Percentiles rank a stretch among this genome's conserved stretches.
Evolutionary conservation across 768 basidiomycete species (phyloP).

Genomic region (Suillus placidus): DNA sequence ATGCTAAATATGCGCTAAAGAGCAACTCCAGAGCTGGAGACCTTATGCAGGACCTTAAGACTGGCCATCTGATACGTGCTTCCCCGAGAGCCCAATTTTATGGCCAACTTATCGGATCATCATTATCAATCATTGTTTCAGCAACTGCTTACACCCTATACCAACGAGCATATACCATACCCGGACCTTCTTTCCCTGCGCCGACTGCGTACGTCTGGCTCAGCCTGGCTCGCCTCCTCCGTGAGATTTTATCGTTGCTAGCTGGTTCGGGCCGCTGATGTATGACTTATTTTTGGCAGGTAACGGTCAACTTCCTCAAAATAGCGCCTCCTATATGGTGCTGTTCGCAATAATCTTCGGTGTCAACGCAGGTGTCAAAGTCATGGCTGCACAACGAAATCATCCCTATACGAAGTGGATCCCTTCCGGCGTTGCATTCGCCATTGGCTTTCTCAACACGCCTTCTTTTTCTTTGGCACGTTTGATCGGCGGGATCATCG

Average conservation of each 20-base stretch:
- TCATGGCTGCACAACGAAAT: conserved; percentile 51
- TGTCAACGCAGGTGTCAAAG: conserved; percentile 66
- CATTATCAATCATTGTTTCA: conserved; percentile 86
- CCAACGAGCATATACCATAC: conserved; percentile 83
- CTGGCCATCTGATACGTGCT: conserved; percentile 88
- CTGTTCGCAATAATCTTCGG: conserved; percentile 74
- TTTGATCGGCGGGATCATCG: conserved; percentile 83
- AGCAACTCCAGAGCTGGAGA: conserved; percentile 75
- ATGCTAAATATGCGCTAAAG: conserved; percentile 10
- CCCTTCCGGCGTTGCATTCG: conserved; percentile 92
- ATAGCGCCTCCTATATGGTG: conserved; percentile 78
- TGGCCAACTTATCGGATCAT: conserved; percentile 89
- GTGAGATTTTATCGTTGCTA: conserved; percentile 43
- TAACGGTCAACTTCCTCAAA: conserved; percentile 79
- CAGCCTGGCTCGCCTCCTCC: conserved; percentile 70
- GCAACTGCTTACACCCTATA: conserved; percentile 88
- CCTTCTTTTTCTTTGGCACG: conserved; percentile 94
- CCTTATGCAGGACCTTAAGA: conserved; percentile 98
- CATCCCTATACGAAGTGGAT: conserved; percentile 72
- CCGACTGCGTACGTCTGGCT: conserved; percentile 96
- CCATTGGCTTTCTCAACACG: conserved; percentile 94
- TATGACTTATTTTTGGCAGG: conserved; percentile 45
- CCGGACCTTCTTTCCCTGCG: conserved; percentile 93
- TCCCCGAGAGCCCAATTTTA: conserved; percentile 95
- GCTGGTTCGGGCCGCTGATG: not conserved